These are phyloP conservation scores for Venturia pyrina DNA, from an alignment of 2,329 filamentous ascomycete species.

Conservation along the genomic window DNA sequence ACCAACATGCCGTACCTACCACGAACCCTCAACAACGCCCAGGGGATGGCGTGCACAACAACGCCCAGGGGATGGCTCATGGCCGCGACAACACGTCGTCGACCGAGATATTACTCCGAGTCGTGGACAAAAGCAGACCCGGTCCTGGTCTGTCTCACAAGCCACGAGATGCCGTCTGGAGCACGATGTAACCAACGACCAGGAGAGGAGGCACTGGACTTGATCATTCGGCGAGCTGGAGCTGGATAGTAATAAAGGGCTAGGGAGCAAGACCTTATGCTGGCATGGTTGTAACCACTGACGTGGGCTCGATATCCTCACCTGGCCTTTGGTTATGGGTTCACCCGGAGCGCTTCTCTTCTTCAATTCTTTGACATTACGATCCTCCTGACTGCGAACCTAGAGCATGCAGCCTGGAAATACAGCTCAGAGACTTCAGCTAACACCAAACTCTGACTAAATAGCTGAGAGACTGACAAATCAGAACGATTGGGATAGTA, in stretches of 20 bases:
- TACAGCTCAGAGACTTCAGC: background rate
- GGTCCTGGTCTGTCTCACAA: background rate
- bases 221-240: background rate
- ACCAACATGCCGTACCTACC: background rate
- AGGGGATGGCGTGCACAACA: too few species aligned
- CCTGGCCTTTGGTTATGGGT: background rate
- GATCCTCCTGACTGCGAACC: background rate
- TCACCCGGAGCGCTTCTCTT: background rate
- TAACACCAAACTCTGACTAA: background rate
- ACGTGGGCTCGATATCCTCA: background rate
- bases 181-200: constrained; percentile 3
- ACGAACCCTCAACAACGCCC: background rate
- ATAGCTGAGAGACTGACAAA: background rate
- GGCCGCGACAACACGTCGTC: background rate
- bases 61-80: too few species aligned
- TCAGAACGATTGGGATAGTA: background rate
- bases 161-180: background rate
- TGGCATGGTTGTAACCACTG: background rate
- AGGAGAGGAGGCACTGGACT: background rate
- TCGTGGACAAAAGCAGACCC: background rate
- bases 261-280: background rate
- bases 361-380: background rate
- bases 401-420: background rate
- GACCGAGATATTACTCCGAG: background rate
- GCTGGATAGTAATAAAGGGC: background rate